A percentile compares a stretch with the other conserved stretches of the same genome.
phyloP scores from a whole-genome alignment of 2,329 filamentous ascomycete genomes.

The Sporothrix curviconia region DNA sequence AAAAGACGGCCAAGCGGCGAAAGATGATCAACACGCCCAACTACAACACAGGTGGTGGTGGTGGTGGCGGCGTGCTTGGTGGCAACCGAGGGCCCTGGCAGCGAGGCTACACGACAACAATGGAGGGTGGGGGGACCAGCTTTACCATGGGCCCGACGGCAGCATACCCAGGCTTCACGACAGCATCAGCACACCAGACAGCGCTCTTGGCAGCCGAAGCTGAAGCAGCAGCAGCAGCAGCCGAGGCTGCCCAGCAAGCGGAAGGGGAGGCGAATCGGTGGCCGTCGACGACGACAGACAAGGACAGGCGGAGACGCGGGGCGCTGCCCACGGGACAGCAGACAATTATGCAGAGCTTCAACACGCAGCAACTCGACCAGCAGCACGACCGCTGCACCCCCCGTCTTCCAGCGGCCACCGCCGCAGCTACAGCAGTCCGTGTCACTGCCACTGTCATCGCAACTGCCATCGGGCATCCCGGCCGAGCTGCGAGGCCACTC shows the following conservation, averaged over 20 bases:
- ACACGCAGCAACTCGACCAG: conserved; percentile 2
- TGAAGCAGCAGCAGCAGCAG: conserved; percentile 16
- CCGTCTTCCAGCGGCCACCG: not conserved
- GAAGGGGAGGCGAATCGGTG: conserved; percentile 10
- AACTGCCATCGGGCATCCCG: conserved; percentile 23
- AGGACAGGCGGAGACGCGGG: not conserved
- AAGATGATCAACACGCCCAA: conserved; percentile 16
- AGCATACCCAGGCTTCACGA: conserved; percentile 53
- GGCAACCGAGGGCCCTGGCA: conserved; percentile 26
- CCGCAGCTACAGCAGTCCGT: not conserved
- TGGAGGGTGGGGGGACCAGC: conserved; percentile 45
- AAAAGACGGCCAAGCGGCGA: conserved; percentile 24
- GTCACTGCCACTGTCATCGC: not conserved
- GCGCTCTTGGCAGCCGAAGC: conserved; percentile 31
- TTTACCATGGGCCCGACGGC: conserved; percentile 50
- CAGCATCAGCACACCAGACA: conserved; percentile 49
- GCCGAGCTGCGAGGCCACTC: conserved; percentile 34
- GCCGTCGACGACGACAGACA: not conserved
- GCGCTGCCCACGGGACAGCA: conserved; percentile 9
- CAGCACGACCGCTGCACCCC: conserved; percentile 8
- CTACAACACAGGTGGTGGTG: conserved; percentile 14
- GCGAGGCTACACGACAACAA: conserved; percentile 51
- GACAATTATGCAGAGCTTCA: conserved; percentile 12
- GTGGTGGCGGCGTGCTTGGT: conserved; percentile 26
- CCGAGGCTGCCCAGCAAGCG: conserved; percentile 27